A percentile compares a stretch with the other conserved stretches of the same genome.
Evolutionary conservation across 192 early-diverging fungal species (phyloP).

Genomic region (Chytriomyces hyalinus): DNA sequence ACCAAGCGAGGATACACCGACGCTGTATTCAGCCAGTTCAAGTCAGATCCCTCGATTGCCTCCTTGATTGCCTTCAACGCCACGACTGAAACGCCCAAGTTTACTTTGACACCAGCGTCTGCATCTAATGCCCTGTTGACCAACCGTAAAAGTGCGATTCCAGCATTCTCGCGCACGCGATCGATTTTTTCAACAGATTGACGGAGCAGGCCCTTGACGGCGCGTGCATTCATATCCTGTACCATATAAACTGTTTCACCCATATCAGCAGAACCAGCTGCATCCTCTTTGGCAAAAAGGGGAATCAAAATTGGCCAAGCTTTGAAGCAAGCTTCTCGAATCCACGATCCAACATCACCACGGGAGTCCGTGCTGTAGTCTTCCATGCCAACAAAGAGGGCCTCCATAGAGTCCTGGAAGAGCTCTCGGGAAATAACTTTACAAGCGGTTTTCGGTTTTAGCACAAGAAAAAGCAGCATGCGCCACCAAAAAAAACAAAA

Average conservation of each 20-base stretch:
- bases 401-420: conserved; percentile 51
- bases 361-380: conserved; percentile 89
- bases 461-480: background rate
- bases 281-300: conserved; percentile 21
- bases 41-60: conserved; percentile 9
- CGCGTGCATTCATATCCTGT: conserved; percentile 9
- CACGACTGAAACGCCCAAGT: conserved; percentile 30
- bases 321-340: conserved; percentile 74
- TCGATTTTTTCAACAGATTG: conserved; percentile 95
- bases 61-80: conserved; percentile 2
- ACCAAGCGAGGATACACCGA: conserved; percentile 71
- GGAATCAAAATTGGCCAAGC: conserved; percentile 51
- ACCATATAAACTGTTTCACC: background rate
- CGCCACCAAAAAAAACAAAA: background rate
- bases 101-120: conserved; percentile 30
- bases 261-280: background rate
- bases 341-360: conserved; percentile 96
- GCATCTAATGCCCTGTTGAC: conserved; percentile 41
- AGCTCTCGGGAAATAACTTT: conserved; percentile 31
- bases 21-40: conserved; percentile 68
- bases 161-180: conserved; percentile 75
- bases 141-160: conserved; percentile 61
- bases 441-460: too few species aligned
- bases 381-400: conserved; percentile 69
- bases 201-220: conserved; percentile 57